These are phyloP conservation scores for Helichrysum umbraculigerum DNA, from an alignment of 129 eudicot species.

Conservation along the genomic window DNA sequence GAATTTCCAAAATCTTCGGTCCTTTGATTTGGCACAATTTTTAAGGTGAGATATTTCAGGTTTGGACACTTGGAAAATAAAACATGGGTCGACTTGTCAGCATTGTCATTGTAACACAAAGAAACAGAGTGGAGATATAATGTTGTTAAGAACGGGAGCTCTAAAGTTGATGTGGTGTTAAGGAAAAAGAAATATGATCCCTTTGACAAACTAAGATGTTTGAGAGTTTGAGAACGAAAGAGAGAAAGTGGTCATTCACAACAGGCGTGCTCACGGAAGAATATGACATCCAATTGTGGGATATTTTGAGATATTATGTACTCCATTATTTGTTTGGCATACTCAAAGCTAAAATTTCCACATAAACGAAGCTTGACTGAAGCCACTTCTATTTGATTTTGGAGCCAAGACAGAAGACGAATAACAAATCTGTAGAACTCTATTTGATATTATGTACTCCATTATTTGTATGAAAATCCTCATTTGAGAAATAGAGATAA, in stretches of 20 bases:
- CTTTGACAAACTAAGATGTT: conserved; percentile 7
- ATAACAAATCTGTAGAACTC: conserved; percentile 6
- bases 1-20: too few species aligned
- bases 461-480: neutral
- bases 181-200: too few species aligned
- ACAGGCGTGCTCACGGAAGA: neutral
- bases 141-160: conserved; percentile 24
- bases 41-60: too few species aligned
- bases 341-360: neutral
- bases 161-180: neutral
- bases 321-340: neutral
- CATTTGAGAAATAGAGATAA: conserved; percentile 6
- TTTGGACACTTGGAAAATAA: too few species aligned
- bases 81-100: too few species aligned
- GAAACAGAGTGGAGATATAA: neutral
- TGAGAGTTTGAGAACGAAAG: conserved; percentile 15
- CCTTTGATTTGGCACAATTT: too few species aligned
- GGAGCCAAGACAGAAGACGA: conserved; percentile 5
- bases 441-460: too few species aligned
- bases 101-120: too few species aligned
- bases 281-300: neutral
- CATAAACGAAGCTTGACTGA: neutral
- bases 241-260: conserved; percentile 9
- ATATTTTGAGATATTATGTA: conserved; percentile 23
- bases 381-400: conserved; percentile 1